Evolutionary conservation across 2,329 filamentous ascomycete species (phyloP).

Genomic region (Colletotrichum sp.): DNA sequence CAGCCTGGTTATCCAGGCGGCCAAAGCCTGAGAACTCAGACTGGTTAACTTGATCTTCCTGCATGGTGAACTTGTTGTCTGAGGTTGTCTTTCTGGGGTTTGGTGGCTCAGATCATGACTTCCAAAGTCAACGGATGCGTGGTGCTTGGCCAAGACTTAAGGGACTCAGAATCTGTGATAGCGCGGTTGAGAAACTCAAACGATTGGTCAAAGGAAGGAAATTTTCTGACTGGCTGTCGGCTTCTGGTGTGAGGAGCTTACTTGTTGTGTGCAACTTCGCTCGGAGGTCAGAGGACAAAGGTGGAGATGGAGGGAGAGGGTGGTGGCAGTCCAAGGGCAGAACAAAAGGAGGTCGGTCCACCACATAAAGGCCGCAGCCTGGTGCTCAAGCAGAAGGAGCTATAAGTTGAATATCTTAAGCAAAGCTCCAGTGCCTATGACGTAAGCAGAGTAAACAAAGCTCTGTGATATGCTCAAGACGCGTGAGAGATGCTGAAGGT

Average conservation of each 20-base stretch:
- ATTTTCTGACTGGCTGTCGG: fast-evolving
- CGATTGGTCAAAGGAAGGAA: neutral
- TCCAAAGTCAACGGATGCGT: neutral
- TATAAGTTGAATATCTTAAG: neutral
- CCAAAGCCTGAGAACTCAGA: neutral
- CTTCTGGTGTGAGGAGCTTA: neutral
- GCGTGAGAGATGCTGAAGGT: neutral
- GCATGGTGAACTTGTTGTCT: neutral
- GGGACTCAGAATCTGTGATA: neutral
- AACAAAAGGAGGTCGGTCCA: neutral
- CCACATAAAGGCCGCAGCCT: neutral
- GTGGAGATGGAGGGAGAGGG: neutral
- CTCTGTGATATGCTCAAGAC: neutral
- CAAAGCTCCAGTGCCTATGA: neutral
- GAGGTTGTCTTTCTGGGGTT: neutral
- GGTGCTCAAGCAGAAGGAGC: neutral
- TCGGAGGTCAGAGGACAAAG: neutral
- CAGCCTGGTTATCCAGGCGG: neutral
- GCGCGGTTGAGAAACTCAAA: neutral
- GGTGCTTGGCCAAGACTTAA: neutral
- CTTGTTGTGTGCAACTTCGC: neutral
- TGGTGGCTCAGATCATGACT: neutral
- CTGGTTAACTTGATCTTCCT: neutral
- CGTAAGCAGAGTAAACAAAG: neutral
- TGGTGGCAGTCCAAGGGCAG: neutral